Conservation (phyloP, 441 rosid genomes). For the Brassica hybrid region DNA sequence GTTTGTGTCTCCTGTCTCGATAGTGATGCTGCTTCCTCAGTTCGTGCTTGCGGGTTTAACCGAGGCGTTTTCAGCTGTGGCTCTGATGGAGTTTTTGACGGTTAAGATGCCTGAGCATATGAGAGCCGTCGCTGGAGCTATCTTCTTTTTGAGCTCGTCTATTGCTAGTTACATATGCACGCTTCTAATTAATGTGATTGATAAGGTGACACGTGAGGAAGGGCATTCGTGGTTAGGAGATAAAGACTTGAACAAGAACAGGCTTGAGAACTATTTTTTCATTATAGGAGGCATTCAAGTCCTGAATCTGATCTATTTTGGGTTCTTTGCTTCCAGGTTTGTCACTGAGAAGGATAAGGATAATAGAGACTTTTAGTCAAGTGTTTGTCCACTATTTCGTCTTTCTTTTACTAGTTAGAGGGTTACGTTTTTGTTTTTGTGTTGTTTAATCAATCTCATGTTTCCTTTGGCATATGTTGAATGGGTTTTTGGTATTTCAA, state of each 20-base stretch:
- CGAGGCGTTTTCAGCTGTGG: conserved; percentile 64
- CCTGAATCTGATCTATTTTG: conserved; percentile 50
- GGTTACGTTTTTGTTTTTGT: neutral
- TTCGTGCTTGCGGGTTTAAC: conserved; percentile 58
- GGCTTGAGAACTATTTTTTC: conserved; percentile 52
- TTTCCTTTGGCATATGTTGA: neutral
- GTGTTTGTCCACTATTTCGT: neutral
- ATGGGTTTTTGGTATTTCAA: neutral
- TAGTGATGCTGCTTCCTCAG: conserved; percentile 59
- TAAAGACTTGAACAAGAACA: conserved; percentile 51
- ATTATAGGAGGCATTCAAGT: conserved; percentile 42
- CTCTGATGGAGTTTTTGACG: conserved; percentile 65
- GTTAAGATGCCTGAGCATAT: conserved; percentile 63
- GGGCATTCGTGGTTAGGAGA: conserved; percentile 49
- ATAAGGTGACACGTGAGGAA: conserved; percentile 27
- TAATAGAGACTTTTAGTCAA: neutral
- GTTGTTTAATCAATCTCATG: neutral
- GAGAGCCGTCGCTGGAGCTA: conserved; percentile 68
- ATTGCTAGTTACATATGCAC: conserved; percentile 49
- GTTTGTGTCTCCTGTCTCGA: conserved; percentile 49
- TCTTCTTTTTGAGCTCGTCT: conserved; percentile 61
- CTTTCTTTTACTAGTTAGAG: neutral
- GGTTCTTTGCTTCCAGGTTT: conserved; percentile 42
- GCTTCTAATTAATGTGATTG: conserved; percentile 44
- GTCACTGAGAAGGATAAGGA: conserved; percentile 24